phyloP scores from a whole-genome alignment of 2,329 filamentous ascomycete species.

The Penicillium sp. region DNA sequence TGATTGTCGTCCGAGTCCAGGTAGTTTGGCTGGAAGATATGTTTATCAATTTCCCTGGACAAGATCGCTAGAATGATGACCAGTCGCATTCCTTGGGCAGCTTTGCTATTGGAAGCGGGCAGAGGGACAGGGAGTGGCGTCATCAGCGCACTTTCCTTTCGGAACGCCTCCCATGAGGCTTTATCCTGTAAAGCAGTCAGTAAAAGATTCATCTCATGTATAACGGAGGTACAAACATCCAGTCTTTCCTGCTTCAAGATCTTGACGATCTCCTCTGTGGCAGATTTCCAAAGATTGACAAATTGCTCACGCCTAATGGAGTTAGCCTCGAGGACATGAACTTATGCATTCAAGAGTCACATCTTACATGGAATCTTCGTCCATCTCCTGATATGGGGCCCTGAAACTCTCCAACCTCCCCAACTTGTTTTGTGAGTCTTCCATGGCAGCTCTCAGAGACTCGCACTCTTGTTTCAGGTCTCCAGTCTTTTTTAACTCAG shows the following conservation, averaged over 20 bases:
- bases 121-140: constrained; percentile 24
- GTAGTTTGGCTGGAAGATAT: constrained; percentile 38
- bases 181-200: neutral
- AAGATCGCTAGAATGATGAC: constrained; percentile 31
- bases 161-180: neutral
- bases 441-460: neutral
- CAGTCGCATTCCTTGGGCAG: constrained; percentile 37
- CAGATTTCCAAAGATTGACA: neutral
- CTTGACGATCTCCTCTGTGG: neutral
- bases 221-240: neutral
- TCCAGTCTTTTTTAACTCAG: neutral
- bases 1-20: constrained; percentile 15
- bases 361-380: neutral
- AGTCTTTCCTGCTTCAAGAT: neutral
- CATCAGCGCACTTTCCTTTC: neutral
- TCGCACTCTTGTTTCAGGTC: neutral
- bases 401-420: neutral
- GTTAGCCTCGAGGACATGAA: neutral
- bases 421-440: neutral
- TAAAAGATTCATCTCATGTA: neutral
- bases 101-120: constrained; percentile 28
- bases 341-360: neutral
- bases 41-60: constrained; percentile 24
- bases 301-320: neutral
- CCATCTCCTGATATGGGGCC: neutral